Conservation (phyloP, 2,329 filamentous ascomycete species). For the Atkinsonella hypoxylon region DNA sequence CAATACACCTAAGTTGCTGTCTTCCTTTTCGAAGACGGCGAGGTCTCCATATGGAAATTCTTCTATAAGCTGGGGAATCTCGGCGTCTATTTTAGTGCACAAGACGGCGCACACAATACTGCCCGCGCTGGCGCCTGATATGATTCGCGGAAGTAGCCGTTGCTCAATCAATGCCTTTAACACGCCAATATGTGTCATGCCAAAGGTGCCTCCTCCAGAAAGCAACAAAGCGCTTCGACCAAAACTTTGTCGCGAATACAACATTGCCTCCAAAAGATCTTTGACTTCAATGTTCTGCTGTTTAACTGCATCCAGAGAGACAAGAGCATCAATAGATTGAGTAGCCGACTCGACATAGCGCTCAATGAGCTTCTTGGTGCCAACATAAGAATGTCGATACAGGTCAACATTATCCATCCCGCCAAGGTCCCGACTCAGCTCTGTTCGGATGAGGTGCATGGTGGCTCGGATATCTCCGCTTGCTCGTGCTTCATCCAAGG, state of each 20-base stretch:
- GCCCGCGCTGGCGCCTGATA: constrained; percentile 77
- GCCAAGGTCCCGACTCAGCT: constrained; percentile 68
- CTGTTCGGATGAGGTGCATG: constrained; percentile 69
- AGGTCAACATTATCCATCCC: constrained; percentile 75
- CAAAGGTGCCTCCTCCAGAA: constrained; percentile 79
- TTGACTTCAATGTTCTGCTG: constrained; percentile 44
- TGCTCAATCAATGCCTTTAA: constrained; percentile 69
- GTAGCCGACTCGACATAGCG: constrained; percentile 72
- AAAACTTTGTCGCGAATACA: constrained; percentile 66
- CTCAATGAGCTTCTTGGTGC: constrained; percentile 80
- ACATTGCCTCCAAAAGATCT: constrained; percentile 52
- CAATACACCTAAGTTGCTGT: constrained; percentile 47
- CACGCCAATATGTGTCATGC: constrained; percentile 86
- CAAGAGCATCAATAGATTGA: constrained; percentile 58
- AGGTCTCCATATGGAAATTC: constrained; percentile 71
- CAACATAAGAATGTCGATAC: constrained; percentile 74
- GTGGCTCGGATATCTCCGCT: constrained; percentile 63
- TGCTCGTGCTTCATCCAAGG: constrained; percentile 62
- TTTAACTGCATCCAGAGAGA: constrained; percentile 43
- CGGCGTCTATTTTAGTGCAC: constrained; percentile 65
- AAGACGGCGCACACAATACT: constrained; percentile 76
- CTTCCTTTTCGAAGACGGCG: constrained; percentile 60
- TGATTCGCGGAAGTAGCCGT: constrained; percentile 68
- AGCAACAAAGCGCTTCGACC: constrained; percentile 74
- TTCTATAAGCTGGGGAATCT: constrained; percentile 57